Evolutionary conservation across 2,329 filamentous ascomycete species (phyloP).

Genomic region (Septoria linicola): DNA sequence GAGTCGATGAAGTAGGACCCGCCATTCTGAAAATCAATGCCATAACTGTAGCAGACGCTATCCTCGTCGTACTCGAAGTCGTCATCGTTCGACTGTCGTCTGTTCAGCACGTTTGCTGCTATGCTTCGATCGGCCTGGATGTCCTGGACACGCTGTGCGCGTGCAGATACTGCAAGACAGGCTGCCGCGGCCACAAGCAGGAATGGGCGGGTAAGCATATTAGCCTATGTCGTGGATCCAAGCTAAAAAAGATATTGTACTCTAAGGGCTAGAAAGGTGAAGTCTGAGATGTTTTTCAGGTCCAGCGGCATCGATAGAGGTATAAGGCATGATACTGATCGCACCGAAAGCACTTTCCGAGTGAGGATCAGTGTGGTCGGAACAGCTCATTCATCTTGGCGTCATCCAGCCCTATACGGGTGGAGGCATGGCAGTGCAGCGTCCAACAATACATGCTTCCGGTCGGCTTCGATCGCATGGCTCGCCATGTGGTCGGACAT

Average conservation of each 20-base stretch:
- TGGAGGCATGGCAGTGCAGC: not conserved
- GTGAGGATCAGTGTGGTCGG: constrained; percentile 7
- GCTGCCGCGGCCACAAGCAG: constrained; percentile 8
- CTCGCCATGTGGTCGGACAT: not conserved
- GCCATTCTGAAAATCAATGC: constrained; percentile 46
- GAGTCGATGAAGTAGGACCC: constrained; percentile 49
- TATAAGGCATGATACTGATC: not conserved
- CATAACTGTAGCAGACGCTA: constrained; percentile 32
- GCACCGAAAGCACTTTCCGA: not conserved
- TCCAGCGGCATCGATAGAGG: too few species aligned
- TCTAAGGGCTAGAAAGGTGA: not conserved
- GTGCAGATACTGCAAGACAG: not conserved
- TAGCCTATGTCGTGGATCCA: not conserved
- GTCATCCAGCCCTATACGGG: not conserved
- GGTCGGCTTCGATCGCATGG: constrained; percentile 1
- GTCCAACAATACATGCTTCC: not conserved
- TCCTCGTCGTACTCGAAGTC: constrained; percentile 16
- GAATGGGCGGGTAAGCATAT: constrained; percentile 4
- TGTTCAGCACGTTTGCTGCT: not conserved
- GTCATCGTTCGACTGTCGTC: constrained; percentile 1
- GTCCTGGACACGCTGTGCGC: constrained; percentile 4
- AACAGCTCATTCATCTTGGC: constrained; percentile 5
- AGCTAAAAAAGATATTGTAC: not conserved
- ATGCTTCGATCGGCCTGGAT: not conserved
- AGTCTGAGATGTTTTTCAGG: too few species aligned